Conservation (phyloP, 768 basidiomycete genomes). For the Phylloporus arenicola region DNA sequence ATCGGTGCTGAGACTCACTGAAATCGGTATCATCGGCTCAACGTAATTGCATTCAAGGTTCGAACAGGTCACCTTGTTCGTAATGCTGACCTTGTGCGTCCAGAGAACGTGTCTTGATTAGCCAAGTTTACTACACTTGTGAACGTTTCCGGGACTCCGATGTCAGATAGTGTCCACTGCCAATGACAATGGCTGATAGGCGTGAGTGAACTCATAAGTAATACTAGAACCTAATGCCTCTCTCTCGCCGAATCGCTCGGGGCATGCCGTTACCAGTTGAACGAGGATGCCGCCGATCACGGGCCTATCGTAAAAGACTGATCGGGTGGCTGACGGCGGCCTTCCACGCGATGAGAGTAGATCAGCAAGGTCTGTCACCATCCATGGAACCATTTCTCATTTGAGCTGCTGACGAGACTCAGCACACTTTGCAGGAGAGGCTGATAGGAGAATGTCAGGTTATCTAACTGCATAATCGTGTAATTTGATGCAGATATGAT, state of each 20-base stretch:
- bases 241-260: slow-evolving; percentile 18
- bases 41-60: not conserved
- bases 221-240: not conserved
- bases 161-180: too few relatives aligned
- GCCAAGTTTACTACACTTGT: not conserved
- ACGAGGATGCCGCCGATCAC: slow-evolving; percentile 20
- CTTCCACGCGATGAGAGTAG: not conserved
- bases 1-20: slow-evolving; percentile 5
- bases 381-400: too few relatives aligned
- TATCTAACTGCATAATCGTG: not conserved
- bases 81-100: not conserved
- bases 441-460: not conserved
- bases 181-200: not conserved
- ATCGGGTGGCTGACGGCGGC: not conserved
- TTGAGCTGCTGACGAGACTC: too few relatives aligned
- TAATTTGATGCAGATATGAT: not conserved
- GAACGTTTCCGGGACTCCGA: too few relatives aligned
- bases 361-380: not conserved
- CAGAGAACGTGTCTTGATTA: not conserved
- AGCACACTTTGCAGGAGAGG: not conserved
- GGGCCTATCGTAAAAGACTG: slow-evolving; percentile 8
- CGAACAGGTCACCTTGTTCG: too few relatives aligned
- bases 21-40: slow-evolving; percentile 1
- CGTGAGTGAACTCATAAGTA: not conserved
- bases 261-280: slow-evolving; percentile 4